Evolutionary conservation across 495 filamentous ascomycete genomes (phyloP).

Genomic region (Aspergillus sclerotiicarbonarius): DNA sequence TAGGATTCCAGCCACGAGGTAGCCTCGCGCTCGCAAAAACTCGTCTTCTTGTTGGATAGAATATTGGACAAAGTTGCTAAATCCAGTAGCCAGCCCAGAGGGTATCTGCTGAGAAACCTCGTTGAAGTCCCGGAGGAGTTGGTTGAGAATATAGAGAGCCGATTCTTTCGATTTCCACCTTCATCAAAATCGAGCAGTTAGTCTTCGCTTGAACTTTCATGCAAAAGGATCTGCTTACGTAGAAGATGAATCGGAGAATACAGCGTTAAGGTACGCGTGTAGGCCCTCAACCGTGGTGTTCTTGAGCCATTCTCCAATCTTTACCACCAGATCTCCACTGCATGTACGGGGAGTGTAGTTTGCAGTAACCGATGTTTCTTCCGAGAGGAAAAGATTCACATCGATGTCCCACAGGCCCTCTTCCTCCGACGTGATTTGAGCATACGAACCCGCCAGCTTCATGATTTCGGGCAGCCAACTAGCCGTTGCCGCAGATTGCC

Average conservation of each 20-base stretch:
- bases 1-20: conserved; percentile 75
- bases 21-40: conserved; percentile 81
- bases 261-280: conserved; percentile 64
- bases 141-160: conserved; percentile 76
- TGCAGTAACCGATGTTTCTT: conserved; percentile 92
- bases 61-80: conserved; percentile 74
- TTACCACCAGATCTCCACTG: conserved; percentile 85
- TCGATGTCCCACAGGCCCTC: conserved; percentile 95
- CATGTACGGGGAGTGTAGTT: conserved; percentile 94
- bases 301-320: conserved; percentile 87
- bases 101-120: conserved; percentile 68
- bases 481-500: conserved; percentile 51
- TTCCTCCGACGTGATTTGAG: conserved; percentile 91
- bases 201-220: conserved; percentile 15
- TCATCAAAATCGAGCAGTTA: conserved; percentile 19
- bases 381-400: conserved; percentile 89
- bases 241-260: conserved; percentile 55
- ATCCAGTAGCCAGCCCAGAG: conserved; percentile 63
- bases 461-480: conserved; percentile 80
- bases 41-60: conserved; percentile 65
- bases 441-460: conserved; percentile 76
- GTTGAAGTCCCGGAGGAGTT: conserved; percentile 74
- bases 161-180: conserved; percentile 73
- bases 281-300: conserved; percentile 68
- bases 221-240: conserved; percentile 45